phyloP scores from a whole-genome alignment of 371 early-diverging fungal species.

The Mucor mucedo region DNA sequence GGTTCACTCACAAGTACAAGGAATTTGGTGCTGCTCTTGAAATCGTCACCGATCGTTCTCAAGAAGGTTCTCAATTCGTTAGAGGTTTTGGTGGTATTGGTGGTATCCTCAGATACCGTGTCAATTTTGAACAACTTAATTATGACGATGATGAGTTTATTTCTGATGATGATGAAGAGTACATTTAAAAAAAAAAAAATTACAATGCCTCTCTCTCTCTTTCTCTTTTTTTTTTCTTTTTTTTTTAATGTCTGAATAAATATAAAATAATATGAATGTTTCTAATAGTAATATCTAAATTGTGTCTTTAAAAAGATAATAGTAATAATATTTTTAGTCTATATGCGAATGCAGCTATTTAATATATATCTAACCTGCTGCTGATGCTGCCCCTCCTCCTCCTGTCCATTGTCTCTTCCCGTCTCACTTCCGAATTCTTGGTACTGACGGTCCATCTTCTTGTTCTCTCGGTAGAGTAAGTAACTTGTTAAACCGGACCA shows the following conservation, averaged over 20 bases:
- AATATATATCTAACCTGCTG: not conserved
- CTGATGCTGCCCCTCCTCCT: not conserved
- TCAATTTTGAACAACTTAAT: conserved; percentile 72
- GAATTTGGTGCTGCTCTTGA: conserved; percentile 93
- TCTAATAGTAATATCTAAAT: conserved; percentile 23
- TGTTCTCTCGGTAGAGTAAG: conserved; percentile 27
- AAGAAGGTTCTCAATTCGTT: conserved; percentile 99
- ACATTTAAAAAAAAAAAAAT: conserved; percentile 3
- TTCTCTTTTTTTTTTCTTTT: not conserved
- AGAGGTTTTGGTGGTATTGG: conserved; percentile 99
- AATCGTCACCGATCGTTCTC: conserved; percentile 97
- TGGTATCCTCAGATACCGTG: conserved; percentile 95
- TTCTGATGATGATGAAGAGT: conserved; percentile 42
- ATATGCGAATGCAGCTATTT: not conserved
- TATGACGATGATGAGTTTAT: conserved; percentile 57
- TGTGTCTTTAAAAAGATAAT: not conserved
- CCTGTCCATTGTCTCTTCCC: not conserved
- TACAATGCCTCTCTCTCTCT: no score
- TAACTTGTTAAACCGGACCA: conserved; percentile 28
- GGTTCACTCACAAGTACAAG: conserved; percentile 99
- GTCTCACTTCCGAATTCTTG: not conserved
- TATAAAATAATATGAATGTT: not conserved
- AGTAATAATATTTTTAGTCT: not conserved
- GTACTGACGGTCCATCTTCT: not conserved
- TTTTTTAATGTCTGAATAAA: not conserved